Evolutionary conservation across 73 alveolate genomes (phyloP), one percentile per base, ranked within the genome.

Genomic region (Tetrahymena thermophila): DNA sequence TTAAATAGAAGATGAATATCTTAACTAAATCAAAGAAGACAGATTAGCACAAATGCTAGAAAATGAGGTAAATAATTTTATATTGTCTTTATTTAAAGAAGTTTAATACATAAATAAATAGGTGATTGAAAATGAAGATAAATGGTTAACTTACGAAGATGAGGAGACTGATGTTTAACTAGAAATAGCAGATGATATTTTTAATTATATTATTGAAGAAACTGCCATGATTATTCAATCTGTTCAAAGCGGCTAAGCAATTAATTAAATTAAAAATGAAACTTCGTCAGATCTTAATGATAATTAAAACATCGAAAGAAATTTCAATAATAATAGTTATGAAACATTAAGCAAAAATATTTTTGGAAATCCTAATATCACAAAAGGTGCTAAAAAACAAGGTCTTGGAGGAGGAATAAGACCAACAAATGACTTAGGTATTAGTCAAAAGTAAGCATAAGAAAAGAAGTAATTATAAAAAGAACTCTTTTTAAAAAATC

Each of bases 11-110:
- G 97, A 96, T 85, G 97, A 96, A 15, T 94, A 94, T 34, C 89
- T 96, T 17, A 96, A 96, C 35, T 50, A 58, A 85, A 84, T 96
- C 1, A 94, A 96, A 85, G 97, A 96, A 85, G 97, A 96, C 37
- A 85, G 96, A 85, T 56, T 96, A 44, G 93, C 94, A 25, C 21
- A 85, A 94, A 94, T 96, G 96, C 93, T 96, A 85, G 96, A 96
- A 93, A 83, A 94, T 84, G 97, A 96, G 35, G 97, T 96, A 94
- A 38, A 50, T 21, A 10, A 11, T 56, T n/a, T 35, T 35, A 55
- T 56, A 3, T 21, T 55, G 85, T 40, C 35, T 96, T 43, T 71
- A n/a, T 31, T 23, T 1, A 23, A 19, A 10, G 31, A 28, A 19
- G 9, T 10, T 8, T 9, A 28, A 28, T 71, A 23, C 0, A n/a